Percentiles rank a stretch among this genome's conserved stretches.
phyloP scores from a whole-genome alignment of 1,284 basidiomycete genomes.

The Cutaneotrichosporon cavernicola region DNA sequence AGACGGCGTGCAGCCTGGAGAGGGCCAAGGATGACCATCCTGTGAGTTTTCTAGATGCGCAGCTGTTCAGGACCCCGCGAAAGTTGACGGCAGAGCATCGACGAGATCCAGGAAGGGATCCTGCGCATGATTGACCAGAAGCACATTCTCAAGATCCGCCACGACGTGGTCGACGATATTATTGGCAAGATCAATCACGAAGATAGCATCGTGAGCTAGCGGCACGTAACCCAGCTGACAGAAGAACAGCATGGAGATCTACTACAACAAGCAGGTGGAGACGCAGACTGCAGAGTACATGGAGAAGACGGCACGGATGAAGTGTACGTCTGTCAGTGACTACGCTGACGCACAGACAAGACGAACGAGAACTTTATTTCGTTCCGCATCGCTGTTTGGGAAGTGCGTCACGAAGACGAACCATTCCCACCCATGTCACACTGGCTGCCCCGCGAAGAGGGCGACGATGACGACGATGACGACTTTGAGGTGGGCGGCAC shows the following conservation, averaged over 20 bases:
- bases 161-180: slow-evolving; percentile 59
- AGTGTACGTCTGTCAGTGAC: slow-evolving; percentile 10
- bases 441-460: slow-evolving; percentile 66
- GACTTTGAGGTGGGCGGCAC: slow-evolving; percentile 77
- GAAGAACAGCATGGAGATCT: slow-evolving; percentile 5
- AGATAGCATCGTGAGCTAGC: slow-evolving; percentile 61
- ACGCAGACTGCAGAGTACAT: slow-evolving; percentile 27
- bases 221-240: not conserved
- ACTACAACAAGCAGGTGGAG: slow-evolving; percentile 22
- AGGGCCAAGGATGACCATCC: slow-evolving; percentile 32
- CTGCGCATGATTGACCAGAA: slow-evolving; percentile 11
- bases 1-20: slow-evolving; percentile 33
- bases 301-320: slow-evolving; percentile 29
- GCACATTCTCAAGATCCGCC: slow-evolving; percentile 26
- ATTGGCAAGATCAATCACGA: slow-evolving; percentile 60
- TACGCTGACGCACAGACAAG: slow-evolving; percentile 33
- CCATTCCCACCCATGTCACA: slow-evolving; percentile 74
- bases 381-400: slow-evolving; percentile 69
- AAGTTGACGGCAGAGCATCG: slow-evolving; percentile 8
- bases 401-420: slow-evolving; percentile 62
- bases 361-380: slow-evolving; percentile 62
- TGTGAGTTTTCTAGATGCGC: slow-evolving; percentile 20
- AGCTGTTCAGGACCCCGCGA: not conserved
- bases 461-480: slow-evolving; percentile 74
- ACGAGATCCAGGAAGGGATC: slow-evolving; percentile 15